A percentile compares a stretch with the other conserved stretches of the same genome.
These are phyloP conservation scores for Metschnikowia gelsemii DNA, from an alignment of 805 yeast species.

Conservation along the genomic window DNA sequence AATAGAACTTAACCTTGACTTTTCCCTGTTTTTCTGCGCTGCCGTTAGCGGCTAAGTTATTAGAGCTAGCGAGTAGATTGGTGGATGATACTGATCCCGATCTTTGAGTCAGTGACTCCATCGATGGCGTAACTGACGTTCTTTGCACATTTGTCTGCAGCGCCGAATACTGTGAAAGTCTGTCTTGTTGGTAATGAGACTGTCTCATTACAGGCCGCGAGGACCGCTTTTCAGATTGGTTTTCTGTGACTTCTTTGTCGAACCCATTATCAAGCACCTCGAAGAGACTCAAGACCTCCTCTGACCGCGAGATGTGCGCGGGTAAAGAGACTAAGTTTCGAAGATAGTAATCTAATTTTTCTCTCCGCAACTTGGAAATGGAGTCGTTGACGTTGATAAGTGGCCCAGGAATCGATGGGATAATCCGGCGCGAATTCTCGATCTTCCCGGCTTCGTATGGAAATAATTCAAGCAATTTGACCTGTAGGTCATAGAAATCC, in stretches of 20 bases:
- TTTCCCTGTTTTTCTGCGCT: constrained; percentile 29
- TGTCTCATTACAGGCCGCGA: constrained; percentile 41
- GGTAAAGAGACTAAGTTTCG: constrained; percentile 70
- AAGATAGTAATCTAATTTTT: constrained; percentile 53
- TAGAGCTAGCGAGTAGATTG: constrained; percentile 17
- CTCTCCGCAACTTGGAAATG: constrained; percentile 52
- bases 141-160: constrained; percentile 24
- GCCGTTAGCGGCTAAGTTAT: not conserved
- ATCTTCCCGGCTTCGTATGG: constrained; percentile 92
- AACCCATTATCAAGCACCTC: constrained; percentile 58
- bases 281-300: constrained; percentile 69
- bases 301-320: constrained; percentile 65
- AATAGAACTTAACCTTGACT: constrained; percentile 70
- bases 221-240: constrained; percentile 12
- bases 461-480: constrained; percentile 73
- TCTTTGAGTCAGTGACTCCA: constrained; percentile 21
- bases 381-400: constrained; percentile 83
- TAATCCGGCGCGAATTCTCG: constrained; percentile 69
- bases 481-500: constrained; percentile 94
- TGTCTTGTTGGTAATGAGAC: constrained; percentile 49
- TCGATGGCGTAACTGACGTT: constrained; percentile 30
- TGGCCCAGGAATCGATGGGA: constrained; percentile 97
- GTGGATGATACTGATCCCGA: constrained; percentile 25
- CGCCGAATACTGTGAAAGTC: constrained; percentile 51
- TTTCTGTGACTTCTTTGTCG: constrained; percentile 49